Conservation (phyloP, 805 yeast species). For the Teunomyces gatunensis region DNA sequence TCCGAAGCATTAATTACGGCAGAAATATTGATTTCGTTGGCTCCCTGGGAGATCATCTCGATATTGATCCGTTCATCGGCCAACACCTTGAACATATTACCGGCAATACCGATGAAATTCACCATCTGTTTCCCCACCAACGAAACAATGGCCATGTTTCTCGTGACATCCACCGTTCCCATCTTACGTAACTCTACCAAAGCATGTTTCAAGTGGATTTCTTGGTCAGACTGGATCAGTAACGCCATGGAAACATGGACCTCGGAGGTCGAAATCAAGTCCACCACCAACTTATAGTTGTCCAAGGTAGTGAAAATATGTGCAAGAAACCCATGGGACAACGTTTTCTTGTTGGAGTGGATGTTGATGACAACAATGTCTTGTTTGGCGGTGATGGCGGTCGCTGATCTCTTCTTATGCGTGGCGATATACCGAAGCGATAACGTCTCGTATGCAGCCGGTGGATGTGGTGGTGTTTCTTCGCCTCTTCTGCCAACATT, state of each 20-base stretch:
- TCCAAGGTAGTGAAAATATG: conserved; percentile 85
- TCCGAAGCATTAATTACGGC: conserved; percentile 88
- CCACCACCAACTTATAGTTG: conserved; percentile 82
- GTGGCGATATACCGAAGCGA: conserved; percentile 32
- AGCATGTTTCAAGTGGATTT: conserved; percentile 63
- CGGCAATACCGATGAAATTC: conserved; percentile 94
- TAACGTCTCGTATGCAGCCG: conserved; percentile 62
- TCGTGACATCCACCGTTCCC: conserved; percentile 87
- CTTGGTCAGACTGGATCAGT: conserved; percentile 68
- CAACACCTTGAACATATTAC: conserved; percentile 90
- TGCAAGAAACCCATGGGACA: conserved; percentile 94
- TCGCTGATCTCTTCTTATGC: conserved; percentile 65
- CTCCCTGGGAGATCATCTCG: conserved; percentile 98
- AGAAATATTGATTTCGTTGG: conserved; percentile 94
- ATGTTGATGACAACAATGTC: conserved; percentile 89
- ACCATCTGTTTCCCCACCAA: conserved; percentile 97
- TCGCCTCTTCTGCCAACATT: conserved; percentile 83
- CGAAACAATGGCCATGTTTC: conserved; percentile 86
- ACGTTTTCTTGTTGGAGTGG: conserved; percentile 88
- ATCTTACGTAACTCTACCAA: conserved; percentile 72
- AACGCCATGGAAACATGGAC: conserved; percentile 98
- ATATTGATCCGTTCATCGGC: conserved; percentile 91
- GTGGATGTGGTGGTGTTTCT: conserved; percentile 93
- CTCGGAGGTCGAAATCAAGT: conserved; percentile 93
- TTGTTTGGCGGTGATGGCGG: conserved; percentile 94